These are phyloP conservation scores for Cinchona pubescens DNA, from an alignment of 257 asterid species.

Conservation along the genomic window DNA sequence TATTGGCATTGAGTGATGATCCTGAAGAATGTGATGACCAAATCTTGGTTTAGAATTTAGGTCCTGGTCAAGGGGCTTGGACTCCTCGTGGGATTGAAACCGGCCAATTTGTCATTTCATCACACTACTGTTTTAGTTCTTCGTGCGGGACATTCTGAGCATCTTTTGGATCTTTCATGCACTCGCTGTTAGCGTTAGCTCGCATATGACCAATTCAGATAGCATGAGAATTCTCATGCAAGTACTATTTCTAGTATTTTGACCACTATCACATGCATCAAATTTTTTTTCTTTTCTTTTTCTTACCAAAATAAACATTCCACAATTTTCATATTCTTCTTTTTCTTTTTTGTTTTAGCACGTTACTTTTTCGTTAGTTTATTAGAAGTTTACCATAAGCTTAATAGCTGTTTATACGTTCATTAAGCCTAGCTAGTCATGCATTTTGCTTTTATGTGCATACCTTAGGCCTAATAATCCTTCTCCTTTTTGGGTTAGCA, in stretches of 20 bases:
- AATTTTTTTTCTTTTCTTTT: too few species aligned
- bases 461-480: too few species aligned
- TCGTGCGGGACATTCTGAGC: constrained; percentile 36
- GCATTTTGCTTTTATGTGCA: too few species aligned
- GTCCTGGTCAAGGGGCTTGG: constrained; percentile 29
- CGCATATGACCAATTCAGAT: not conserved
- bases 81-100: constrained; percentile 34
- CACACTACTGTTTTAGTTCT: constrained; percentile 35
- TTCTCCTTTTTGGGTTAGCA: too few species aligned
- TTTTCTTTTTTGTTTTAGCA: not conserved
- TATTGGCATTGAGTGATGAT: constrained; percentile 39
- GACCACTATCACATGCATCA: constrained; percentile 8
- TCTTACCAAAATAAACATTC: too few species aligned
- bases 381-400: too few species aligned
- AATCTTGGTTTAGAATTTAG: constrained; percentile 39
- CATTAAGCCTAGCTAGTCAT: too few species aligned
- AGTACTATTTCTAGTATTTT: not conserved
- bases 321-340: not conserved
- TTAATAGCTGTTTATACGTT: too few species aligned
- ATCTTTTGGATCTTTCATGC: constrained; percentile 20
- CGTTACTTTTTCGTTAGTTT: too few species aligned
- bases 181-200: not conserved
- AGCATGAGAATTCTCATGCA: not conserved
- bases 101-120: constrained; percentile 59
- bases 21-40: constrained; percentile 21